These are phyloP conservation scores for Talaromyces adpressus DNA, from an alignment of 495 filamentous ascomycete species.

Conservation along the genomic window DNA sequence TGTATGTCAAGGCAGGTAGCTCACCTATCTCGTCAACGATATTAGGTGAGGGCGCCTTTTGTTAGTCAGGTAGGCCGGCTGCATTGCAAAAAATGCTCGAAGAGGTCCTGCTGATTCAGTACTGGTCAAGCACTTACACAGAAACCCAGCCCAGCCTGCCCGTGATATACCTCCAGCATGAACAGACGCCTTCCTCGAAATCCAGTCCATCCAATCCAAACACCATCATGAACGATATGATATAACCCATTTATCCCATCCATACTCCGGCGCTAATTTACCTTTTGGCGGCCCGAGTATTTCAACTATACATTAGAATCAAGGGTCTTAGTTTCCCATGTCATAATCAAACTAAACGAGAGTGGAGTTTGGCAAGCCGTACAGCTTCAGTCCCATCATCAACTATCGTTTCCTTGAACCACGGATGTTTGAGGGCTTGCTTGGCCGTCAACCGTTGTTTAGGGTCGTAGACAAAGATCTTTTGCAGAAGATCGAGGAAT, in stretches of 20 bases:
- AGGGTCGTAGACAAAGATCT: conserved; percentile 95
- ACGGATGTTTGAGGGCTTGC: conserved; percentile 81
- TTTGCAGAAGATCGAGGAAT: conserved; percentile 81
- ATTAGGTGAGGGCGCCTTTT: background rate
- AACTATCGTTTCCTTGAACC: conserved; percentile 80
- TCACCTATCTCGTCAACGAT: background rate
- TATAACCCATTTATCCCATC: background rate
- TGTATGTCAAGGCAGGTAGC: background rate
- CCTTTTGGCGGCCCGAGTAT: conserved; percentile 4
- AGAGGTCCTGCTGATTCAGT: background rate
- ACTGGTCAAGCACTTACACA: background rate
- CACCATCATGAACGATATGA: background rate
- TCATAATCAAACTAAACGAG: background rate
- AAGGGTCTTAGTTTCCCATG: conserved; percentile 8
- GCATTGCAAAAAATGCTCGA: background rate
- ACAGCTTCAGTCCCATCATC: conserved; percentile 94
- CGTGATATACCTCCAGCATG: background rate
- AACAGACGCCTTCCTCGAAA: background rate
- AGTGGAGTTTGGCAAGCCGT: conserved; percentile 43
- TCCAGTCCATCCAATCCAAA: background rate
- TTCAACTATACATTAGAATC: conserved; percentile 6
- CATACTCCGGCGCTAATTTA: background rate
- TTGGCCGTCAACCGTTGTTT: conserved; percentile 85
- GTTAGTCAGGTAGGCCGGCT: background rate
- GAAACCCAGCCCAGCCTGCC: background rate